Base-by-base conservation (phyloP, 2,329 filamentous ascomycete genomes). In the Didymellaceae sp. region DNA sequence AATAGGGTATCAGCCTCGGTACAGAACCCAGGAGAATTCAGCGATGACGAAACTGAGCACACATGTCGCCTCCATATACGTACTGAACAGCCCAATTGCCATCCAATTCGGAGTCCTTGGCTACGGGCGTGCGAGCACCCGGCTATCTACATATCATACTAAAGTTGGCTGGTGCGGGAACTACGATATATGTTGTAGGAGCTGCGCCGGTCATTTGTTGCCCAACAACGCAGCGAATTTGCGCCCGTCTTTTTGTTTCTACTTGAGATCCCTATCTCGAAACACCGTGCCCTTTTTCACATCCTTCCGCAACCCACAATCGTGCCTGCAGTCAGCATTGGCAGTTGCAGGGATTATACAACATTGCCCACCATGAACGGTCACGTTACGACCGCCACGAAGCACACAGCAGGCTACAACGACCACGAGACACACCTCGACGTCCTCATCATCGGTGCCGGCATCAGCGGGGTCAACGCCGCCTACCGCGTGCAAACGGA, bases 401-500 rank as follows among this genome's bases (percentile, higher is more conserved):
- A 48, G 6, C 39, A 31, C 40, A 61, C 47, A 45, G 57, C 35
- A 26, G 57, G 59, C 50, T 34, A 48, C 28, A 44, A 28, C 13
- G 44, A 54, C 39, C 45, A 54, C 24, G 40, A 35, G 14, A 48
- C 49, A 5, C 43, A 58, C 32, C 76, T 70, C 58, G 77, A 79
- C 58, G 65, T 78, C 21, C 54, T 90, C 61, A 84, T 92, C 59
- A 74, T 92, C 43, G 89, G 89, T 10, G 87, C 87, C 2, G 89
- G 89, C 9, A 84, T 92, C 45, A 87, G 86, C 5, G 89, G 89
- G 44, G 87, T 92, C 74, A 90, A 91, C 59, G 78, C 85, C 10
- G 88, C 83, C 11, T 91, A 91, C 63, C 83, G 86, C n/a, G 60
- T 90, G 1, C 84, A 90, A 60, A 77, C 77, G 1, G 71, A 80